These are phyloP conservation scores for Mariannaea sp. DNA, from an alignment of 2,329 filamentous ascomycete species.

Conservation along the genomic window DNA sequence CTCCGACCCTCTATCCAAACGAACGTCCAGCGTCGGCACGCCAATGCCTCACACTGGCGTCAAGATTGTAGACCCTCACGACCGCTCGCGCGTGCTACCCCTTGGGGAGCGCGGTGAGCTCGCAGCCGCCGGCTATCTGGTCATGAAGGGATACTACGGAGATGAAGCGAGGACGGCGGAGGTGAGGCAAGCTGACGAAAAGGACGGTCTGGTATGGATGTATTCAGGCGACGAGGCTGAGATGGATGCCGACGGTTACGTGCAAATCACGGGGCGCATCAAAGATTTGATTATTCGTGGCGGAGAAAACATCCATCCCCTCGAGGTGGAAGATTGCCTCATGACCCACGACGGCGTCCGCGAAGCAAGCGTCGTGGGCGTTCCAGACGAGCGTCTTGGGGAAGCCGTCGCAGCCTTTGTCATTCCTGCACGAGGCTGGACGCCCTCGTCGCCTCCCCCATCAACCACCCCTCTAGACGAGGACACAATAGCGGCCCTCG, in stretches of 20 bases:
- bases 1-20: constrained; percentile 71
- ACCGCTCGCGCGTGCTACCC: constrained; percentile 63
- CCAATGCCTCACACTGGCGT: constrained; percentile 78
- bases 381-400: constrained; percentile 81
- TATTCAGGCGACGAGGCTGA: constrained; percentile 87
- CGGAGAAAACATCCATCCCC: constrained; percentile 93
- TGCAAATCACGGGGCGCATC: constrained; percentile 86
- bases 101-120: constrained; percentile 77
- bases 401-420: constrained; percentile 89
- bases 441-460: constrained; percentile 11
- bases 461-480: constrained; percentile 13
- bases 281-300: constrained; percentile 96
- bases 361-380: constrained; percentile 82
- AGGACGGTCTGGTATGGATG: constrained; percentile 74
- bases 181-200: constrained; percentile 58
- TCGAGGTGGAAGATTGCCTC: constrained; percentile 90
- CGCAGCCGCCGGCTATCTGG: constrained; percentile 79
- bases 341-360: constrained; percentile 71
- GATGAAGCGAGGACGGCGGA: constrained; percentile 71
- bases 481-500: constrained; percentile 35
- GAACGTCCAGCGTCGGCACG: constrained; percentile 77
- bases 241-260: constrained; percentile 83
- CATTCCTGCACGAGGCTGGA: constrained; percentile 51
- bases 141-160: constrained; percentile 92
- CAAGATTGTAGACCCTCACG: constrained; percentile 74